These are phyloP conservation scores for Xylaria digitata DNA, from an alignment of 2,329 filamentous ascomycete species.

Conservation along the genomic window DNA sequence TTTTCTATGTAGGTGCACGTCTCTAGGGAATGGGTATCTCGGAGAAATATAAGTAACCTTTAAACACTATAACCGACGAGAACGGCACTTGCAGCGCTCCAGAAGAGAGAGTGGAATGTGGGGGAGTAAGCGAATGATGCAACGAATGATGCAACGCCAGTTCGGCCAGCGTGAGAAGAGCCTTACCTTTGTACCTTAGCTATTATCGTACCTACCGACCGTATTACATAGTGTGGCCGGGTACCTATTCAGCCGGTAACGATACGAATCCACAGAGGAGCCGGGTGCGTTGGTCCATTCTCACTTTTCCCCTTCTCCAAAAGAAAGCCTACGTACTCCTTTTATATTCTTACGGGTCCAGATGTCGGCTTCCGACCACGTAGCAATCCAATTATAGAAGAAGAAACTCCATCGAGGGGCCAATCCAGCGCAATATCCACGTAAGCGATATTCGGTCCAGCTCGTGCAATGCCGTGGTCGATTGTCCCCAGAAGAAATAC, in stretches of 20 bases:
- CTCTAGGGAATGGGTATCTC: slow-evolving; percentile 3
- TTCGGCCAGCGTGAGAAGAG: slow-evolving; percentile 22
- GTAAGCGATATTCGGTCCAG: slow-evolving; percentile 25
- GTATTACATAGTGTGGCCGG: background rate
- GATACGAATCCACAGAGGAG: slow-evolving; percentile 10
- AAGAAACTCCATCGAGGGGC: slow-evolving; percentile 10
- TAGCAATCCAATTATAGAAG: slow-evolving; percentile 18
- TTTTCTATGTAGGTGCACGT: background rate
- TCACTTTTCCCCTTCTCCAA: slow-evolving; percentile 19
- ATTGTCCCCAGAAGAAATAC: slow-evolving; percentile 15
- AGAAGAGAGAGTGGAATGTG: slow-evolving; percentile 11
- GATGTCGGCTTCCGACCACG: slow-evolving; percentile 6
- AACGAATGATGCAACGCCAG: background rate
- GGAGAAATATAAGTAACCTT: background rate
- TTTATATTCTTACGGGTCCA: slow-evolving; percentile 5
- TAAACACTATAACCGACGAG: slow-evolving; percentile 16
- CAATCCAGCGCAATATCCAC: slow-evolving; percentile 20
- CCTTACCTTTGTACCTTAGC: background rate
- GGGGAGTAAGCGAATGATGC: slow-evolving; percentile 16
- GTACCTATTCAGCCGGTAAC: slow-evolving; percentile 32
- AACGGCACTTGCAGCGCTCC: slow-evolving; percentile 18
- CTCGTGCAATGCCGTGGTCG: slow-evolving; percentile 2
- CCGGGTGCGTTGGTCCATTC: slow-evolving; percentile 2
- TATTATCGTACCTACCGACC: background rate
- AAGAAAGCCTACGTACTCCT: slow-evolving; percentile 15